Evolutionary conservation across 352 stramenopile species (phyloP), one percentile per base, ranked within the genome.

Genomic region (Globisporangium camurandrum): DNA sequence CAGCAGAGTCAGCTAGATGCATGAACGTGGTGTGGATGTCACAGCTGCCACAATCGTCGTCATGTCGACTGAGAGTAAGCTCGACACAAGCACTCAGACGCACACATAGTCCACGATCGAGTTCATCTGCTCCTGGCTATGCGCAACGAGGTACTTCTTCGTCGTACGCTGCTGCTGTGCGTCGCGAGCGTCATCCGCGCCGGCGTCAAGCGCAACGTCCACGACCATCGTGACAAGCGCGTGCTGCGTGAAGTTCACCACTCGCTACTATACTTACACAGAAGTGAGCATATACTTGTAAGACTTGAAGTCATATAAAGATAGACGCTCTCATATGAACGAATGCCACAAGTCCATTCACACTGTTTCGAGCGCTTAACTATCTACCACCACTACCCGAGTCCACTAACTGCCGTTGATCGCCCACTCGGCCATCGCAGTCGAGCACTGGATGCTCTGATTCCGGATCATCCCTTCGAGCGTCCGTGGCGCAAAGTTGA

Each of bases 31-130:
- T 16, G 30, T 34, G 16, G 26, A 23, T n/a, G 4, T 48, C n/a
- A 40, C 14, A 4, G 27, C 5, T 8, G 31, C 27, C n/a, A n/a
- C n/a, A n/a, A n/a, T n/a, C n/a, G n/a, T n/a, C n/a, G n/a, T n/a
- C n/a, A n/a, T n/a, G n/a, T n/a, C n/a, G 33, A 11, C 33, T n/a
- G 2, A 16, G 14, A 26, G 10, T 19, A 4, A 14, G n/a, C 20
- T 39, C 27, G n/a, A n/a, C 20, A 45, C 36, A 33, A 8, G 20
- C 1, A 11, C 4, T 40, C 24, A n/a, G 10, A 49, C 74, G 51
- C 63, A 84, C 75, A 87, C 73, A 26, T 87, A 87, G 49, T 82
- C 75, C 20, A 84, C 69, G 50, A 87, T 87, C 26, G 64, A 73
- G 56, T 54, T 69, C 26, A 53, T 70, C 26, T 57, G 42, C 16